Base-by-base conservation (phyloP, 345 rosid genomes). In the Lumnitzera littorea region DNA sequence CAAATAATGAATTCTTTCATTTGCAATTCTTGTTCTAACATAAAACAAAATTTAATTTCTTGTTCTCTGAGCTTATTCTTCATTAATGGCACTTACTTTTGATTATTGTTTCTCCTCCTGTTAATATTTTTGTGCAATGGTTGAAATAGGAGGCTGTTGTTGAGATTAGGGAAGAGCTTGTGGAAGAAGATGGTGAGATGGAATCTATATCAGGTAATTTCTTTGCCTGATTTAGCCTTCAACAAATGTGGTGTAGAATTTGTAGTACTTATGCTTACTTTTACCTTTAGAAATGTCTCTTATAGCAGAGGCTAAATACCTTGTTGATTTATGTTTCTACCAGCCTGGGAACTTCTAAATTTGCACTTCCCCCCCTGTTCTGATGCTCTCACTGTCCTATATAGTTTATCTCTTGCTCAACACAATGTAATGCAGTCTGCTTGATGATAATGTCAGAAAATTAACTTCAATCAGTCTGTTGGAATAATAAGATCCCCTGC, bases 91-190 rank as follows among this genome's bases (percentile, higher is more conserved):
- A 36, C 43, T 36, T 31, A 17, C 29, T 15, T 60, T 48, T 60
- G 20, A 20, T 20, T 20, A 20, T 20, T 36, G 25, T 49, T 27
- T 36, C 43, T 36, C 10, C 43, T 36, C 53, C 6, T 9, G 54
- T 53, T 56, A 5, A 53, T 56, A 20, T 25, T 16, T 15, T 17
- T 25, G n/a, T 62, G 24, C 54, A 46, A 53, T 56, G 27, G 63
- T 41, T 59, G 48, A 24, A 53, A 23, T 73, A 90, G 99, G 97
- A 88, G 51, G 99, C 90, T 53, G 79, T 94, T 67, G 81, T 90
- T 65, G 99, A 90, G 84, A 94, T 94, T 66, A 84, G 80, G 62
- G 98, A 92, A 79, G 91, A 90, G 55, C 80, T 82, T 73, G 78
- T 52, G 49, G 89, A 79, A 58, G 87, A 81, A 25, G 73, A 51